Evolutionary conservation across 148 eudicot species (phyloP), one percentile per base, ranked within the genome.

Genomic region (Rhododendron ovatum): DNA sequence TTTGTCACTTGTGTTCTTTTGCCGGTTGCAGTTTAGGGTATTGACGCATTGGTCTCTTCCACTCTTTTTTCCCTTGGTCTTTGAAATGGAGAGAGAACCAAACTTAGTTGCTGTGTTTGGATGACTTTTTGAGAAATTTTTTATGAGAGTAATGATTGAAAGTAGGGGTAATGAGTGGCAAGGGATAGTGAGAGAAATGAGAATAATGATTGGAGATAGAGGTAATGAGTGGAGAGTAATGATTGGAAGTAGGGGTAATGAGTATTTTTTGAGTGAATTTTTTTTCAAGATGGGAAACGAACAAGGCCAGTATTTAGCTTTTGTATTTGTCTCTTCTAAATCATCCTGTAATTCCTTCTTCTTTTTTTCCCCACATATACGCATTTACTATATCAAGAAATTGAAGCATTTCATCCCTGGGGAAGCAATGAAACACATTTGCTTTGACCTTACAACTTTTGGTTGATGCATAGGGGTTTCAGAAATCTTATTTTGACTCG

Each of bases 381-480:
- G 5, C 43, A 73, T 12, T 69, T 73, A 33, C 20, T 30, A 73
- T 73, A 28, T 73, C 1, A 35, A 73, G 33, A 14, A 12, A 73
- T 73, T 12, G 30, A 73, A 59, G 41, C 30, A 83, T 69, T 35
- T 83, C 9, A 18, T 67, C 41, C 26, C 11, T 28, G 7, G 78
- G 85, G 7, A 28, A 65, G 75, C 43, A 43, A 26, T 82, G 57
- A 26, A 67, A 26, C 43, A 18, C 24, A 41, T 5, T 59, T 79
- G 47, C 35, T 83, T 75, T 39, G 65, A 45, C 77, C 81, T 74
- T 80, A 10, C 50, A 65, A 82, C n/a, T 84, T 69, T 17, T 26
- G 30, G 59, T 50, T 77, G 48, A 14, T 30, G 65, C 37, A 41
- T 22, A 12, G 71, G 74, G 73, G 45, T 85, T 41, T 39, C 57